Conservation (phyloP, 2,329 filamentous ascomycete genomes). For the Trichophaea hybrida region DNA sequence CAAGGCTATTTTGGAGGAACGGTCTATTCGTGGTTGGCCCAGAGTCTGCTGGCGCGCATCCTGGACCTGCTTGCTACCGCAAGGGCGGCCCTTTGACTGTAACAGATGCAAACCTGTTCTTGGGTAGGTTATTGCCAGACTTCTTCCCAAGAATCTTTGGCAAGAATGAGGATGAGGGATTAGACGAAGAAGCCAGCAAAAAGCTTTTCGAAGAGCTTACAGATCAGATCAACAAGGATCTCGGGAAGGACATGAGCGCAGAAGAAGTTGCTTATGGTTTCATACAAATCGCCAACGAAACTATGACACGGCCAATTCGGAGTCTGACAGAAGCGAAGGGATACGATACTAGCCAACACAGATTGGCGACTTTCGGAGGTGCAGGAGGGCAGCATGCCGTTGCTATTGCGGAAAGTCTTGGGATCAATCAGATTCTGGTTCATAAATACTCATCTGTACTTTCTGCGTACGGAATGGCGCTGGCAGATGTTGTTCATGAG, state of each 20-base stretch:
- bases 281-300: constrained; percentile 76
- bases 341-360: constrained; percentile 76
- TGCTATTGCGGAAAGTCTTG: constrained; percentile 73
- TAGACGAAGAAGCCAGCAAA: constrained; percentile 63
- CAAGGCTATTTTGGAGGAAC: constrained; percentile 71
- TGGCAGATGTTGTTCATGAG: constrained; percentile 87
- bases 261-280: constrained; percentile 86
- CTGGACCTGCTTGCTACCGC: constrained; percentile 78
- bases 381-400: constrained; percentile 85
- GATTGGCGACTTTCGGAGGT: constrained; percentile 83
- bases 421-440: constrained; percentile 71
- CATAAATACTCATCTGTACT: constrained; percentile 80
- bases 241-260: constrained; percentile 49
- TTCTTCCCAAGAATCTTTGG: constrained; percentile 96
- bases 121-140: constrained; percentile 70
- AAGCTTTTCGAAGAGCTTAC: constrained; percentile 62
- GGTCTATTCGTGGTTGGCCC: constrained; percentile 83
- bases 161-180: constrained; percentile 65
- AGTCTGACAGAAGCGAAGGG: constrained; percentile 86
- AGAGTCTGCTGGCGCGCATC: constrained; percentile 76
- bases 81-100: constrained; percentile 82
- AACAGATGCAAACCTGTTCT: constrained; percentile 81
- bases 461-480: constrained; percentile 81
- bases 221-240: constrained; percentile 54
- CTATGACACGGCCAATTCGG: constrained; percentile 80